phyloP scores from a whole-genome alignment of 1,284 basidiomycete genomes.

The Blastosporella zonata region DNA sequence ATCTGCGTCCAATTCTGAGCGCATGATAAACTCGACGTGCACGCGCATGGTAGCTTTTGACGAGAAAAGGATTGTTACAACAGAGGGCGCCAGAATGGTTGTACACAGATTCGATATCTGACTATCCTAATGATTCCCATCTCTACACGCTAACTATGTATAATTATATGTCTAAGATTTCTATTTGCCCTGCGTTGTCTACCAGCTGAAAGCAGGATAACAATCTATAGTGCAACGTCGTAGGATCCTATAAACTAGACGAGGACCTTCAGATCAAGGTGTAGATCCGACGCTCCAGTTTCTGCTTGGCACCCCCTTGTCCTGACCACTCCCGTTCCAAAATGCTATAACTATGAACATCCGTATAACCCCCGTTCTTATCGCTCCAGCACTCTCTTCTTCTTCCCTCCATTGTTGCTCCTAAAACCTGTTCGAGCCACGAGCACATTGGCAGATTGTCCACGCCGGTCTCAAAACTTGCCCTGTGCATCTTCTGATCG shows the following conservation, averaged over 20 bases:
- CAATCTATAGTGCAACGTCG: too few relatives aligned
- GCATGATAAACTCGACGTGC: conserved; percentile 2
- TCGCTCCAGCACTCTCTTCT: conserved; percentile 37
- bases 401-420: conserved; percentile 34
- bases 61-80: conserved; percentile 66
- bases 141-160: too few relatives aligned
- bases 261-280: too few relatives aligned
- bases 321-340: conserved; percentile 40
- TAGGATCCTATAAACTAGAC: too few relatives aligned
- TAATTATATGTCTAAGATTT: too few relatives aligned
- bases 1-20: conserved; percentile 21
- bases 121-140: neutral
- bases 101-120: conserved; percentile 70
- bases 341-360: conserved; percentile 39
- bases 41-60: conserved; percentile 65
- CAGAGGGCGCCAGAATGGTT: conserved; percentile 47
- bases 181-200: too few relatives aligned
- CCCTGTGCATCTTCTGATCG: conserved; percentile 36
- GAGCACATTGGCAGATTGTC: conserved; percentile 41
- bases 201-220: too few relatives aligned
- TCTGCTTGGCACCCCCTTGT: conserved; percentile 28
- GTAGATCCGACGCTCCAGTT: conserved; percentile 24
- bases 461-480: conserved; percentile 37
- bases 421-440: conserved; percentile 42
- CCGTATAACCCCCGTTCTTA: conserved; percentile 31